Percentiles rank a stretch among this genome's conserved stretches.
Conservation (phyloP, 2,329 filamentous ascomycete genomes). For the Mycogone perniciosa region DNA sequence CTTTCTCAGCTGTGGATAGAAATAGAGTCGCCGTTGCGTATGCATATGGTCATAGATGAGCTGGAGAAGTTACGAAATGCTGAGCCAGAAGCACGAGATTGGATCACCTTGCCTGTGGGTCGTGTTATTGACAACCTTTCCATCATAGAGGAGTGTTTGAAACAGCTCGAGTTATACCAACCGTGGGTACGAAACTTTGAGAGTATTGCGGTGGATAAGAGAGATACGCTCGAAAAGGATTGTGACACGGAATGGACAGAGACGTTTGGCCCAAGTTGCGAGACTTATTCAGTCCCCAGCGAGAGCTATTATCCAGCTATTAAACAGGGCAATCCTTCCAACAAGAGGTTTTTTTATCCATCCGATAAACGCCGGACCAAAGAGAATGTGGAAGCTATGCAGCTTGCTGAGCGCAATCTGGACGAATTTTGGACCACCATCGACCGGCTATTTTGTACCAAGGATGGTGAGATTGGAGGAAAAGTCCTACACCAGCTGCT, state of each 20-base stretch:
- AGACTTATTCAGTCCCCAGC: neutral
- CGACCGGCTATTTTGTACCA: constrained; percentile 12
- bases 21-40: constrained; percentile 19
- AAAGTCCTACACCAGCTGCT: neutral
- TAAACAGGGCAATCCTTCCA: constrained; percentile 27
- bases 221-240: constrained; percentile 22
- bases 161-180: constrained; percentile 40
- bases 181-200: constrained; percentile 42
- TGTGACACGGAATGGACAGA: constrained; percentile 10
- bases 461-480: neutral
- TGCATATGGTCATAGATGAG: constrained; percentile 40
- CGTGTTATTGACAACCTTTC: constrained; percentile 37
- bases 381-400: constrained; percentile 38
- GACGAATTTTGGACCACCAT: constrained; percentile 11
- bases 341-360: constrained; percentile 37
- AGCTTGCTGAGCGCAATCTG: constrained; percentile 36
- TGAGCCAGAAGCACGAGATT: constrained; percentile 27
- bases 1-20: constrained; percentile 34
- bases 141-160: constrained; percentile 37
- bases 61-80: constrained; percentile 37
- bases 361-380: constrained; percentile 38
- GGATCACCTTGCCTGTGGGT: constrained; percentile 34
- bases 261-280: too few species aligned
- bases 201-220: constrained; percentile 16
- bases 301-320: neutral